Base-by-base conservation (phyloP, 2,329 filamentous ascomycete genomes). In the Aspergillus fructus region DNA sequence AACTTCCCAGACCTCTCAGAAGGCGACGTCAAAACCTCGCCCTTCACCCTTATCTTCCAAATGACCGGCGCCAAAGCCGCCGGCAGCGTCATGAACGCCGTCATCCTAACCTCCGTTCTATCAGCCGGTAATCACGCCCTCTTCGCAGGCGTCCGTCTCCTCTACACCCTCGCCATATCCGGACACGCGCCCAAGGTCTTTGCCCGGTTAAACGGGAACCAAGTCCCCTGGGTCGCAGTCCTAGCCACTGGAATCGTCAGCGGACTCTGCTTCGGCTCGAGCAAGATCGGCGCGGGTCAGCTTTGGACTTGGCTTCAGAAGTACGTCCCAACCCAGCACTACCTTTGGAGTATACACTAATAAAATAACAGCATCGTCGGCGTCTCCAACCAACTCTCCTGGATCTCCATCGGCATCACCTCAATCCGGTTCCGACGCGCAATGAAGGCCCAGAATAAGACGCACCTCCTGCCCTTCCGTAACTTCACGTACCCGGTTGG, bases 301-400 rank as follows among this genome's bases (percentile, higher is more conserved):
- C 71, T 88, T 4, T 88, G 85, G 85, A 81, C 79, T 1, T 88
- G 86, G 85, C 71, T 88, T 17, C 85, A 88, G 66, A 87, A 88
- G 80, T 82, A 71, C 65, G 75, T 8, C 17, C 68, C 39, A 13
- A 42, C 17, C 45, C 21, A 15, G 4, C 27, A 17, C 17, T 11
- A 37, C 24, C 23, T 9, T 5, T n/a, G 55, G 63, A 30, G 56
- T 34, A 52, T 15, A 43, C 45, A n/a, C 23, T 53, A 51, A 49
- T 37, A 9, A 12, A 17, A 15, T 4, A 5, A 19, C 15, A 82
- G 79, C 57, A 81, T 89, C 46, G 84, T 89, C 55, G 85, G 85
- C 11, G 86, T 89, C 0, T 87, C 85, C 0, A 88, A 88, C 68
- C 86, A 88, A 71, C 73, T 89, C 4, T 84, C 83, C 49, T 89